A percentile compares a stretch with the other conserved stretches of the same genome.
phyloP scores from a whole-genome alignment of 2,329 filamentous ascomycete species.

The Beauveria brongniartii region DNA sequence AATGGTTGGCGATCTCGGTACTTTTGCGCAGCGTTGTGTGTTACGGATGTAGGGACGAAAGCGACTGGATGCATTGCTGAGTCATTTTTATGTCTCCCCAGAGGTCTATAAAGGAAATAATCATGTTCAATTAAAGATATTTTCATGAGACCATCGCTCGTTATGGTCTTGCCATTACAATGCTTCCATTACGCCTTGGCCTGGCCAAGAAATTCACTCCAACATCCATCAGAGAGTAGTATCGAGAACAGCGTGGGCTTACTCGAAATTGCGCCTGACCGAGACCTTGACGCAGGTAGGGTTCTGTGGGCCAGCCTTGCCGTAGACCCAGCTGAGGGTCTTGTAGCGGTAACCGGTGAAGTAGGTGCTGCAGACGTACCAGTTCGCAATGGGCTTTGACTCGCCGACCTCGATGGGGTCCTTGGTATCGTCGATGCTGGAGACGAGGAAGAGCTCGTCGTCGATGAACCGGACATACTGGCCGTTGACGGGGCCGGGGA shows the following conservation, averaged over 20 bases:
- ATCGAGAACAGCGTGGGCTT: neutral
- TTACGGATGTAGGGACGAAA: too few species aligned
- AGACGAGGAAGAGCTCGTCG: neutral
- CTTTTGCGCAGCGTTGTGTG: too few species aligned
- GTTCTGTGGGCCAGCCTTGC: slow-evolving; percentile 7
- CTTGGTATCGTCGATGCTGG: slow-evolving; percentile 3
- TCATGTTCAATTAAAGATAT: neutral
- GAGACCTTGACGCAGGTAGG: slow-evolving; percentile 11
- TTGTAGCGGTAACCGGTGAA: slow-evolving; percentile 9
- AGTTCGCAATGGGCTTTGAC: neutral
- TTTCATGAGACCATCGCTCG: neutral
- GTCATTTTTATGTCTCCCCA: too few species aligned
- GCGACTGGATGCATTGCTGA: too few species aligned
- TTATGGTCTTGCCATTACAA: neutral
- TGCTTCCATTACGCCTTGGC: slow-evolving; percentile 1
- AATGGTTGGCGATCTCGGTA: too few species aligned
- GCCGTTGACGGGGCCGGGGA: neutral
- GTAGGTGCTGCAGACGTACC: slow-evolving; percentile 6
- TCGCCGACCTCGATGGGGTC: neutral
- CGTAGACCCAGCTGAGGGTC: slow-evolving; percentile 11
- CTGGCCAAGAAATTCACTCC: neutral
- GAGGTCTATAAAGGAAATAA: neutral
- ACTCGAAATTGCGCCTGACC: slow-evolving; percentile 7
- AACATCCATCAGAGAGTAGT: neutral
- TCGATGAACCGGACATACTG: neutral